phyloP scores from a whole-genome alignment of 805 yeast genomes.

The Blastobotrys peoriensis region DNA sequence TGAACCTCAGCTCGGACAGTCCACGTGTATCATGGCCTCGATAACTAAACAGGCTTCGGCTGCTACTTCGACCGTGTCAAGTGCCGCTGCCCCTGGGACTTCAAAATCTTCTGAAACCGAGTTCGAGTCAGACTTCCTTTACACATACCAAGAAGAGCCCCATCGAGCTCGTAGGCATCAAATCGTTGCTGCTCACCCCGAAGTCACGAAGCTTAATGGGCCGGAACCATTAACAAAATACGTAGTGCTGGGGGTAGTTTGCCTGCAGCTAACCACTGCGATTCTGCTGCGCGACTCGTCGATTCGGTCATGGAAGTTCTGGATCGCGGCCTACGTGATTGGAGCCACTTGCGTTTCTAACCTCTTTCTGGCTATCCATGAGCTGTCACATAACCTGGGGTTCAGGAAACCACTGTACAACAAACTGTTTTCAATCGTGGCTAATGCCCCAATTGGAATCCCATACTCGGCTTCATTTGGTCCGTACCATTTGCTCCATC shows the following conservation, averaged over 20 bases:
- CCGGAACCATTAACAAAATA: slow-evolving; percentile 83
- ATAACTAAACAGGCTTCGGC: no score
- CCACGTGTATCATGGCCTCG: no score
- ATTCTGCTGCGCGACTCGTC: slow-evolving; percentile 51
- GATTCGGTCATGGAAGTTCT: slow-evolving; percentile 48
- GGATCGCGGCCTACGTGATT: slow-evolving; percentile 61
- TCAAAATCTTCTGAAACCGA: background rate
- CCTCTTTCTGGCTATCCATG: slow-evolving; percentile 81
- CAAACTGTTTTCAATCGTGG: slow-evolving; percentile 66
- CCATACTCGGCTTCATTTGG: slow-evolving; percentile 86
- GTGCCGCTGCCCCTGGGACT: no score
- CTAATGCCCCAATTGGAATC: slow-evolving; percentile 81
- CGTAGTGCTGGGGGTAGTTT: slow-evolving; percentile 58
- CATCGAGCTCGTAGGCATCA: slow-evolving; percentile 68
- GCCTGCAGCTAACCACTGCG: slow-evolving; percentile 62
- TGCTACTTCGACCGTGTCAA: no score
- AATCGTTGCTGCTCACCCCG: slow-evolving; percentile 70
- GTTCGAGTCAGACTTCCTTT: slow-evolving; percentile 52
- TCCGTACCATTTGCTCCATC: slow-evolving; percentile 89
- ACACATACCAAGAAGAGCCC: slow-evolving; percentile 81
- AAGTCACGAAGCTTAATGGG: slow-evolving; percentile 73
- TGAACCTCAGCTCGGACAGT: no score
- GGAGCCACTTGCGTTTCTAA: slow-evolving; percentile 89
- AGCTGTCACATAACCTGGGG: slow-evolving; percentile 75
- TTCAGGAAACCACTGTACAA: slow-evolving; percentile 75